Evolutionary conservation across 2,329 filamentous ascomycete genomes (phyloP).

Genomic region (Calonectria ilicicola): DNA sequence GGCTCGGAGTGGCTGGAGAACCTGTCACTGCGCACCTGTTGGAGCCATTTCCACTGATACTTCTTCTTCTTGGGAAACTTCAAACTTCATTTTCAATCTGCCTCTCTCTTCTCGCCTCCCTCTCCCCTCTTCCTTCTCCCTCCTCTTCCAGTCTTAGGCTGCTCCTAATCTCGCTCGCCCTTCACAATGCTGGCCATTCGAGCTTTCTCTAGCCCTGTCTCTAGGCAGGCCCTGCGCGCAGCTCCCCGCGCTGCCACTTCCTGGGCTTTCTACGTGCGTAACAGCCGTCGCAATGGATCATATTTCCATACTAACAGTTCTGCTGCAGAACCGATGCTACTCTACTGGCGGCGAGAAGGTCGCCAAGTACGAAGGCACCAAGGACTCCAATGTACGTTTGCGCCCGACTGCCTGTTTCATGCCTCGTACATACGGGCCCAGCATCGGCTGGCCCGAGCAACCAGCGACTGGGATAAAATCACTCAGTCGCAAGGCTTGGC

Average conservation of each 20-base stretch:
- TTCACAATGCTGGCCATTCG: conserved; percentile 86
- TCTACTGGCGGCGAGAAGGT: conserved; percentile 76
- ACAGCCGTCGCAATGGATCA: conserved; percentile 28
- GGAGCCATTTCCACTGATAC: conserved; percentile 37
- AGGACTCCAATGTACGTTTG: conserved; percentile 83
- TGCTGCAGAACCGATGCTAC: conserved; percentile 69
- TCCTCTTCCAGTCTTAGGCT: conserved; percentile 35
- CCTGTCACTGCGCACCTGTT: conserved; percentile 35
- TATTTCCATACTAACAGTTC: conserved; percentile 33
- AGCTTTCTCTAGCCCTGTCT: conserved; percentile 79
- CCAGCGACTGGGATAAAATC: conserved; percentile 51
- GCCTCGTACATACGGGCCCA: conserved; percentile 6
- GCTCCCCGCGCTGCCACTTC: conserved; percentile 66
- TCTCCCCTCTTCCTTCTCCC: conserved; percentile 36
- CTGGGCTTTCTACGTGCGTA: conserved; percentile 52
- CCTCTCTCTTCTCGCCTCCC: conserved; percentile 24
- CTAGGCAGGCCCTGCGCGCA: conserved; percentile 82
- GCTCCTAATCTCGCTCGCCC: conserved; percentile 35
- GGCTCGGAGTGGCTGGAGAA: conserved; percentile 40
- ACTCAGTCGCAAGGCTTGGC: conserved; percentile 50
- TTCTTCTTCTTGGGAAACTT: conserved; percentile 25
- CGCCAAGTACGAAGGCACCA: conserved; percentile 93
- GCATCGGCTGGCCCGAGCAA: conserved; percentile 43
- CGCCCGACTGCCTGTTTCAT: conserved; percentile 24
- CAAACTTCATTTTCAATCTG: conserved; percentile 28